Base-by-base conservation (phyloP, 1,139 yeast species). In the Sugiyamaella neomexicana region DNA sequence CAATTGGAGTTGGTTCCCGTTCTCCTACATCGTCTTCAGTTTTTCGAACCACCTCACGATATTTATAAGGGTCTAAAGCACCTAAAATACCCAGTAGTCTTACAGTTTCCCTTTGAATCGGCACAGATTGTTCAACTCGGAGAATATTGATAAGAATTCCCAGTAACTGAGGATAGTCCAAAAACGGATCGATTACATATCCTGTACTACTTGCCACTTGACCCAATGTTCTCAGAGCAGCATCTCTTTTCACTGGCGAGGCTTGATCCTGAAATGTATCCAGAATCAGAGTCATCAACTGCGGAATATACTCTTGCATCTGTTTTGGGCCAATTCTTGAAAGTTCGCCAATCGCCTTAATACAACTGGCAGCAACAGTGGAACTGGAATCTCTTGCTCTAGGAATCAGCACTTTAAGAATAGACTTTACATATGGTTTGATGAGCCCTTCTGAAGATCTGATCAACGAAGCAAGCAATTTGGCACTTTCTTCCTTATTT, bases 11-110 rank as follows among this genome's bases (percentile, higher is more conserved):
- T 0, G 91, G 88, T 66, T 86, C 88, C 61, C 88, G 93, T 60
- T 87, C 95, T 17, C 61, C 67, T 0, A 88, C 81, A 25, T 77
- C 78, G 50, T 78, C 79, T 4, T 75, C 73, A n/a, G 68, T 66
- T 54, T 84, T 82, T 57, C 89, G 85, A 66, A 91, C 98, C 8
- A 91, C 90, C 65, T 89, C 97, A 53, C 97, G 82, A 64, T 90
- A 95, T 65, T 89, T 90, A 68, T 91, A 93, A 1, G 99, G 99
- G 71, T 95, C 99, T 51, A 95, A 75, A 0, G 99, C 99, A 57
- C 99, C 99, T 44, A 95, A 74, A 39, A 91, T 90, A 65, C 99
- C 99, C 59, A 93, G 75, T 20, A 93, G 73, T 61, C 93, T 78
- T 0, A 93, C 97, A 0, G 97, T 86, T 68, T 91, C 98, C 56